Evolutionary conservation across 2,329 filamentous ascomycete species (phyloP), one percentile per base, ranked within the genome.

Genomic region (Neopestalotiopsis sp.): DNA sequence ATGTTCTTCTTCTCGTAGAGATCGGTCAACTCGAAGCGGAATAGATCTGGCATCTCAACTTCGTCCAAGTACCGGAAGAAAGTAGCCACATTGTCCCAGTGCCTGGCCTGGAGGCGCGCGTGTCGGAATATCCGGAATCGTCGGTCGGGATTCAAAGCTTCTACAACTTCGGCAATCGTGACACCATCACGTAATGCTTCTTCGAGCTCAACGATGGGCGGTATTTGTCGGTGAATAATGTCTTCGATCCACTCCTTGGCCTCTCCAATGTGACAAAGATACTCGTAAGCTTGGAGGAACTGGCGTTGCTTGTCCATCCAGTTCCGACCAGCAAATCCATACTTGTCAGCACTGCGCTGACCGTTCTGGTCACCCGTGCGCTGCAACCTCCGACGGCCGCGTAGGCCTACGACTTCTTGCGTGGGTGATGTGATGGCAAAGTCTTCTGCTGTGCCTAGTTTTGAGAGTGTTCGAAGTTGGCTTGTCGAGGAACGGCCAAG

Each of bases 231-330:
- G 56, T 76, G 76, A 10, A 79, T 80, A 28, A 80, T 75, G 68
- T 78, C 77, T 71, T 99, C 96, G 73, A 99, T 97, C 96, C 96
- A 99, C 81, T 98, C 95, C 79, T 98, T 98, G 28, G 96, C 96
- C 84, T 99, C 96, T 79, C 96, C 96, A 73, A 99, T 98, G 78
- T 99, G 96, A 79, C 96, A 99, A 49, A 99, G 91, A 79, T 99
- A 99, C 80, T 99, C 96, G 78, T 99, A 99, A 6, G 96, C 96
- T 80, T 97, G 94, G 66, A 99, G 83, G 76, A 98, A 98, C 79
- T 98, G 95, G 32, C 96, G 90, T 79, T 99, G 95, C 78, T 97
- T 96, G 80, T 99, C 96, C 95, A 99, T 99, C 96, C 96, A 99
- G 78, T 95, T 97, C 64, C 93, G 89, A 24, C 91, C 91, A 71